phyloP scores from a whole-genome alignment of 306 rosid species.

The Gastrolobium villosum region DNA sequence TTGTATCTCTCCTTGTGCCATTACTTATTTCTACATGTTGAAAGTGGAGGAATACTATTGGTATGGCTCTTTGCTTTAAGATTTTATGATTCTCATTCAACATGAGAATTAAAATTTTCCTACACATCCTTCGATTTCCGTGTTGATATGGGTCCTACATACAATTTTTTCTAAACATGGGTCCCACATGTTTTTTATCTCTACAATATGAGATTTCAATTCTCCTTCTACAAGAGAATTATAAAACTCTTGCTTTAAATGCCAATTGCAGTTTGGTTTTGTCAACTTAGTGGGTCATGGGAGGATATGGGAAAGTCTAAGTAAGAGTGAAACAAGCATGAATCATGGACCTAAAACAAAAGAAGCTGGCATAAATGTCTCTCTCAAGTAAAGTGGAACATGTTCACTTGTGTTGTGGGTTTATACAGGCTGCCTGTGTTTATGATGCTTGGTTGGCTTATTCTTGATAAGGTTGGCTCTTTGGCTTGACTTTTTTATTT shows the following conservation, averaged over 20 bases:
- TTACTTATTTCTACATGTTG: background rate
- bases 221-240: no score
- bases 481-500: constrained; percentile 19
- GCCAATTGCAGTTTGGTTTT: constrained; percentile 10
- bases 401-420: constrained; percentile 41
- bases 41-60: constrained; percentile 4
- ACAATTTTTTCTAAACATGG: no score
- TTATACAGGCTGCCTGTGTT: constrained; percentile 37
- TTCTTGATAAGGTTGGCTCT: constrained; percentile 1
- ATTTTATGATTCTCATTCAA: no score
- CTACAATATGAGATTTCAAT: no score
- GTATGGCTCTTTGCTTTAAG: background rate
- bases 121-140: no score
- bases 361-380: constrained; percentile 36
- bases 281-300: constrained; percentile 21
- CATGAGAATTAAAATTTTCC: no score
- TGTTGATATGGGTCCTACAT: no score
- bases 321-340: constrained; percentile 30
- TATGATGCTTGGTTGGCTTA: constrained; percentile 38
- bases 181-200: no score
- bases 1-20: constrained; percentile 6
- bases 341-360: background rate
- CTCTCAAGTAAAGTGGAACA: constrained; percentile 37
- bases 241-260: constrained; percentile 27
- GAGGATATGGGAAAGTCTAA: background rate